phyloP scores from a whole-genome alignment of 768 basidiomycete genomes.

The Russula sp. region DNA sequence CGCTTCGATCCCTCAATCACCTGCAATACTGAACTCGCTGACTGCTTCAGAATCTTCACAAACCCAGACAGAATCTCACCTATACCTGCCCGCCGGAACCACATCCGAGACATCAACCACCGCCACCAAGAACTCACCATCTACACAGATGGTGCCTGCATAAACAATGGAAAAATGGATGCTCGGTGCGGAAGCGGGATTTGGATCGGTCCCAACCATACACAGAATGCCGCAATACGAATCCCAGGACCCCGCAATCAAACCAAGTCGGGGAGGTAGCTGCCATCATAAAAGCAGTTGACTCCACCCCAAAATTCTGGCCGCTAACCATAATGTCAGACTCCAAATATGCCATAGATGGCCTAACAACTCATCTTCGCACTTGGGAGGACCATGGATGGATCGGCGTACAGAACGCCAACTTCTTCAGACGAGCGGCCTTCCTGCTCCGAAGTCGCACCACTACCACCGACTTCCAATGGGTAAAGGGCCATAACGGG shows the following conservation, averaged over 20 bases:
- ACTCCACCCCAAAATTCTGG: background rate
- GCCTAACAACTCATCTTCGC: background rate
- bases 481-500: constrained; percentile 28
- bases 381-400: background rate
- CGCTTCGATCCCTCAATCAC: background rate
- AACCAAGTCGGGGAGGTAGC: background rate
- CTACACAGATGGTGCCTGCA: background rate
- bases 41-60: background rate
- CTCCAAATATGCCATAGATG: background rate
- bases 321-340: background rate
- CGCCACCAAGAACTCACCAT: background rate
- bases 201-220: background rate
- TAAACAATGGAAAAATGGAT: background rate
- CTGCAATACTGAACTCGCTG: background rate
- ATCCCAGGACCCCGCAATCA: background rate
- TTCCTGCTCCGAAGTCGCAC: background rate
- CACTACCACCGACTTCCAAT: constrained; percentile 10
- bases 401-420: background rate
- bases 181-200: background rate
- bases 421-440: background rate
- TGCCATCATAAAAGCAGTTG: background rate
- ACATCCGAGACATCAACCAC: too few species aligned
- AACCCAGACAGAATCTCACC: background rate
- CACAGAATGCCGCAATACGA: background rate
- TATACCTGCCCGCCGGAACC: background rate